Evolutionary conservation across 1,284 basidiomycete species (phyloP), one percentile per base, ranked within the genome.

Genomic region (Meira miltonrushii): DNA sequence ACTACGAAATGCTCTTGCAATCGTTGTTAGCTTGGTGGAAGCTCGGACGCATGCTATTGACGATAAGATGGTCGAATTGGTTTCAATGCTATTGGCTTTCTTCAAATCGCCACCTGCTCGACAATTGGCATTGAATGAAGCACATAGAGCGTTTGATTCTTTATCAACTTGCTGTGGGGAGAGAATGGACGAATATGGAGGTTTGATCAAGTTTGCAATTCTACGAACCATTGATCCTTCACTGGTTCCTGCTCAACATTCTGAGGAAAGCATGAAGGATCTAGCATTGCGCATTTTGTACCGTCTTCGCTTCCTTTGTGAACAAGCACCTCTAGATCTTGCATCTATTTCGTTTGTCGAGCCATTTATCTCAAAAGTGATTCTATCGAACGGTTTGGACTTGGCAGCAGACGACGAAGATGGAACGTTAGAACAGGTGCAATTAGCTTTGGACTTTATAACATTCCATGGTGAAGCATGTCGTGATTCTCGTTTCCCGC

Each of bases 281-380:
- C 82, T 96, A 25, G 83, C 92, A 33, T 82, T 89, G 44, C 89
- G 94, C 17, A 86, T 97, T 1, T 81, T 99, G 1, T 91, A 96
- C 77, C 86, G 90, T 37, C 78, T 98, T 1, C 86, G 89, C 37
- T 88, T 86, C 60, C 81, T 93, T 1, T 87, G 89, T 0, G 90
- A 94, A 67, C 87, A 90, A 71, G 80, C 84, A 0, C 86, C 90
- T 0, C 87, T 98, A 51, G 90, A 95, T 73, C 83, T 87, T 0
- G 85, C 87, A 0, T 92, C 92, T 0, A 93, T 90, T 77, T 85
- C 89, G 0, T 90, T 94, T 68, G 79, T 86, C 1, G 87, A 86
- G 49, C 89, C 92, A 7, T 82, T 98, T 12, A 81, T 98, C 12
- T 84, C 82, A 8, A 83, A 84, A 57, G 85, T 96, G 17, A 82